Percentiles rank a stretch among this genome's conserved stretches.
Evolutionary conservation across 306 rosid species (phyloP).

Genomic region (Cicer judaicum): DNA sequence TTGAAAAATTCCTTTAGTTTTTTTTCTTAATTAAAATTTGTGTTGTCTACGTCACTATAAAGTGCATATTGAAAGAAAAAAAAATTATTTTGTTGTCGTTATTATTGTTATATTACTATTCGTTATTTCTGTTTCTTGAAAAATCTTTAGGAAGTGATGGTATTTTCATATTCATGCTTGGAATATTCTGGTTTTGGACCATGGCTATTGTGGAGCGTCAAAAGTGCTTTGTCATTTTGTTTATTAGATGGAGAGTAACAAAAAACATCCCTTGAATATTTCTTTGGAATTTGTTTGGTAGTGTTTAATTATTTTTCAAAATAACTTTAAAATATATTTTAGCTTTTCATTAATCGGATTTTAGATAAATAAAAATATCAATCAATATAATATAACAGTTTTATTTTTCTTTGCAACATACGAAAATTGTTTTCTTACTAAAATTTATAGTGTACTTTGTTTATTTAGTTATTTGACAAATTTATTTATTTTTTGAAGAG

Average conservation of each 20-base stretch:
- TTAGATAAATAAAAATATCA: too few species aligned
- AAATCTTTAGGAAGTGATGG: slow-evolving; percentile 10
- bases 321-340: too few species aligned
- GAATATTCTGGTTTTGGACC: slow-evolving; percentile 45
- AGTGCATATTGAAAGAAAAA: neutral
- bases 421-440: too few species aligned
- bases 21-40: neutral
- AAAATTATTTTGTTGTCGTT: neutral
- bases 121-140: neutral
- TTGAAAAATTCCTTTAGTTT: neutral
- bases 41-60: slow-evolving; percentile 11
- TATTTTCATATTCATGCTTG: slow-evolving; percentile 39
- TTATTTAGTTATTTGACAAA: too few species aligned
- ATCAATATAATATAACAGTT: too few species aligned
- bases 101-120: neutral
- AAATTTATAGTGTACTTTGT: too few species aligned
- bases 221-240: slow-evolving; percentile 32
- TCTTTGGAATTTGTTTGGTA: too few species aligned
- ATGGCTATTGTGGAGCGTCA: slow-evolving; percentile 29
- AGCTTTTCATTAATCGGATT: too few species aligned
- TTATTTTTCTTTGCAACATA: too few species aligned
- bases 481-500: too few species aligned
- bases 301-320: too few species aligned
- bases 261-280: too few species aligned
- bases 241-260: neutral